These are phyloP conservation scores for Lotus japonicus DNA, from an alignment of 306 rosid species.

Conservation along the genomic window DNA sequence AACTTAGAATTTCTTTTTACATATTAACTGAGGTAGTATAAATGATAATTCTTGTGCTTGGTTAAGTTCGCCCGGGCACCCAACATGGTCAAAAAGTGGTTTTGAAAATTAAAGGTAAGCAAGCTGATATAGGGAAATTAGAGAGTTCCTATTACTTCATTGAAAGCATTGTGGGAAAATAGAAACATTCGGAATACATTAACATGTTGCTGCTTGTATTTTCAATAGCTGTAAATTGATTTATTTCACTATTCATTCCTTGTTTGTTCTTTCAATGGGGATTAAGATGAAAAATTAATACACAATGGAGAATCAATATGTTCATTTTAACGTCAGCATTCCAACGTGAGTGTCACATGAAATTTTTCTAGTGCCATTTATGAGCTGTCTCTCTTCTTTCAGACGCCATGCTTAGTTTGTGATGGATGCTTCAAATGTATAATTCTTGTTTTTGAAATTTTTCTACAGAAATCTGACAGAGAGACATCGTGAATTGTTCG, in stretches of 20 bases:
- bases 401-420: not conserved
- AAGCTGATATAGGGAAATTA: not conserved
- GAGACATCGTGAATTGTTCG: conserved; percentile 44
- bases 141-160: not conserved
- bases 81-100: conserved; percentile 93
- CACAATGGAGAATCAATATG: conserved; percentile 75
- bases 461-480: conserved; percentile 60
- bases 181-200: not conserved
- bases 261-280: conserved; percentile 38
- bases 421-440: not conserved
- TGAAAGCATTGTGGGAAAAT: not conserved
- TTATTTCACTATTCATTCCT: not conserved
- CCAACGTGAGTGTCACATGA: conserved; percentile 51
- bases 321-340: conserved; percentile 90
- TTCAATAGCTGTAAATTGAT: not conserved
- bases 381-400: not conserved
- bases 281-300: conserved; percentile 54
- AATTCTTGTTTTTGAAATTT: not conserved
- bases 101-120: conserved; percentile 80
- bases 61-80: conserved; percentile 83
- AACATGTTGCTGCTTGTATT: not conserved
- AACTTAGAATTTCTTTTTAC: not conserved
- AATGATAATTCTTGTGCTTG: conserved; percentile 12
- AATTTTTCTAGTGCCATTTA: not conserved
- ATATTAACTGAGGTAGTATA: not conserved